phyloP scores from a whole-genome alignment of 2,329 filamentous ascomycete species.

The Chaetomiaceae sp. region DNA sequence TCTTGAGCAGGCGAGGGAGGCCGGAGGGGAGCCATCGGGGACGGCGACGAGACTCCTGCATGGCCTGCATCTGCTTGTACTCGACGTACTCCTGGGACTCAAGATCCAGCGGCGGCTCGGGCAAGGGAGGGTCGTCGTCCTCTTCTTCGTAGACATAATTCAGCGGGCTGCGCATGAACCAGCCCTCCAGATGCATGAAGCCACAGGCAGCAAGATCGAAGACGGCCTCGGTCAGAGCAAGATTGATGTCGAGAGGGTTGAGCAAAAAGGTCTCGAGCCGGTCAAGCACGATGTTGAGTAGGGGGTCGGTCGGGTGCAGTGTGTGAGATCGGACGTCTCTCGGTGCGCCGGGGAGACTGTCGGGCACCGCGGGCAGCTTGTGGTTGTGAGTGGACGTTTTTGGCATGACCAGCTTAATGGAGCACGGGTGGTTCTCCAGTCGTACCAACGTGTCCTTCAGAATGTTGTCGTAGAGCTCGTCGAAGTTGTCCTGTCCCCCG shows the following conservation, averaged over 20 bases:
- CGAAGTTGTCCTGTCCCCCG: constrained; percentile 62
- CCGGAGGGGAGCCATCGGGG: constrained; percentile 48
- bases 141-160: constrained; percentile 52
- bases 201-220: constrained; percentile 79
- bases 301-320: constrained; percentile 55
- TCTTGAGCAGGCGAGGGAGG: constrained; percentile 47
- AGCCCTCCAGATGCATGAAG: constrained; percentile 80
- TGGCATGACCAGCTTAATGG: constrained; percentile 59
- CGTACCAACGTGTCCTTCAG: constrained; percentile 64
- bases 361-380: constrained; percentile 48
- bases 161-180: constrained; percentile 71
- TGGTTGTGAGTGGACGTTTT: constrained; percentile 51
- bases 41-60: constrained; percentile 46
- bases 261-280: constrained; percentile 76
- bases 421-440: constrained; percentile 69
- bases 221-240: constrained; percentile 78
- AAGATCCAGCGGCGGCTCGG: constrained; percentile 35
- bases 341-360: constrained; percentile 55
- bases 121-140: constrained; percentile 36
- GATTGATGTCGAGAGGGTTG: constrained; percentile 86
- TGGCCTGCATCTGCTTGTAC: constrained; percentile 38
- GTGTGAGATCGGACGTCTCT: constrained; percentile 56
- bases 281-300: constrained; percentile 60
- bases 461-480: constrained; percentile 66
- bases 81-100: constrained; percentile 37